phyloP scores from a whole-genome alignment of 805 yeast genomes.

The Cyberlindnera maclurae region DNA sequence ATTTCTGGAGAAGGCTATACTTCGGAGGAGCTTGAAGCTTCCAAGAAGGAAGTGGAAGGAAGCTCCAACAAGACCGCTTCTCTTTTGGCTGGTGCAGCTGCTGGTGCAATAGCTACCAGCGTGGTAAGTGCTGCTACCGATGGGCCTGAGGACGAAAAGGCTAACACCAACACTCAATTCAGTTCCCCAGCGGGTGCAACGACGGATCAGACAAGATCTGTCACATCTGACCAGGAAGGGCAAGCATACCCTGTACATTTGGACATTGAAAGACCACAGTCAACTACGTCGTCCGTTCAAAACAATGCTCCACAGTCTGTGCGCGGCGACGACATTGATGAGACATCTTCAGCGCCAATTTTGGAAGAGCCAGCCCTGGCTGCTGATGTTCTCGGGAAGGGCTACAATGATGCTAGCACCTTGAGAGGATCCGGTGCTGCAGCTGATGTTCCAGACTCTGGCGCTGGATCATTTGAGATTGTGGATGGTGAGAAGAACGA shows the following conservation, averaged over 20 bases:
- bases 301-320: constrained; percentile 90
- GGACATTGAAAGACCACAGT: constrained; percentile 54
- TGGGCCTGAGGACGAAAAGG: constrained; percentile 28
- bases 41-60: constrained; percentile 2
- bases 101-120: constrained; percentile 12
- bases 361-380: constrained; percentile 24
- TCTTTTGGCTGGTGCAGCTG: constrained; percentile 18
- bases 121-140: constrained; percentile 21
- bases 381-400: constrained; percentile 26
- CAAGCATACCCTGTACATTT: constrained; percentile 13
- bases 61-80: constrained; percentile 5
- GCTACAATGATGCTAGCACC: constrained; percentile 12
- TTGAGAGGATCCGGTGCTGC: constrained; percentile 21
- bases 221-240: constrained; percentile 20
- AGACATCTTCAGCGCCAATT: constrained; percentile 19
- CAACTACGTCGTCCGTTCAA: constrained; percentile 84
- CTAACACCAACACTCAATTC: constrained; percentile 18
- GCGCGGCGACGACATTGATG: constrained; percentile 54
- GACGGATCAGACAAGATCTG: constrained; percentile 22
- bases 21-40: constrained; percentile 8
- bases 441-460: constrained; percentile 18
- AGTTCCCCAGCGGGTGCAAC: constrained; percentile 18
- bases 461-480: constrained; percentile 23
- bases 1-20: constrained; percentile 17
- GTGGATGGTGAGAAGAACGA: constrained; percentile 13